phyloP scores from a whole-genome alignment of 148 eudicot species.

The Chenopodium formosanum region DNA sequence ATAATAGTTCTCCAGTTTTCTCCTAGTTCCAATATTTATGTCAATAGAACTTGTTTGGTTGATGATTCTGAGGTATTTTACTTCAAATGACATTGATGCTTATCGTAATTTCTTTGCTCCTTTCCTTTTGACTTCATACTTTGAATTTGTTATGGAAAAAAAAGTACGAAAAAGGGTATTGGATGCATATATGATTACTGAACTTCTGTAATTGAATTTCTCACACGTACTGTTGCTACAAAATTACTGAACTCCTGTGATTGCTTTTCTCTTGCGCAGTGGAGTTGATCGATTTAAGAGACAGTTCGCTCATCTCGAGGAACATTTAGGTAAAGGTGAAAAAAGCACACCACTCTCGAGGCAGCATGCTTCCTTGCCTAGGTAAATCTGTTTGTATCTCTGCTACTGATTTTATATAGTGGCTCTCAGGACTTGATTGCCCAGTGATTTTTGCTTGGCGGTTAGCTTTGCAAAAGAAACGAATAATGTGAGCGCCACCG shows the following conservation, averaged over 20 bases:
- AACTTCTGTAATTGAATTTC: neutral
- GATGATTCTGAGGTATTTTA: neutral
- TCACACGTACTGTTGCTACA: neutral
- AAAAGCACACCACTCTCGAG: constrained; percentile 69
- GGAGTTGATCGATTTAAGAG: constrained; percentile 88
- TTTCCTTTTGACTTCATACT: neutral
- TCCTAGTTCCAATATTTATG: neutral
- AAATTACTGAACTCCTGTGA: constrained; percentile 12
- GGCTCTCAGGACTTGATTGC: neutral
- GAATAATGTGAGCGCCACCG: neutral
- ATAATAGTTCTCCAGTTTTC: neutral
- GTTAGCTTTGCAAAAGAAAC: neutral
- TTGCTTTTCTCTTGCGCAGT: constrained; percentile 37
- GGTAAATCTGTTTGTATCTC: constrained; percentile 44
- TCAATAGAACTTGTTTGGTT: neutral
- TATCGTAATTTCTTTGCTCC: neutral
- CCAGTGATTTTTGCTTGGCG: neutral
- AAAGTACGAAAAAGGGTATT: too few relatives aligned
- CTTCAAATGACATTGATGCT: neutral
- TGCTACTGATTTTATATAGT: neutral
- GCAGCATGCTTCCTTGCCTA: constrained; percentile 91
- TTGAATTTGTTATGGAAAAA: neutral
- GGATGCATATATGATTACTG: neutral
- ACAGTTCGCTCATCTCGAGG: constrained; percentile 91
- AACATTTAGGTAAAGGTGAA: constrained; percentile 60